Conservation (phyloP, 2,329 filamentous ascomycete genomes). For the Trichothecium sympodiale region DNA sequence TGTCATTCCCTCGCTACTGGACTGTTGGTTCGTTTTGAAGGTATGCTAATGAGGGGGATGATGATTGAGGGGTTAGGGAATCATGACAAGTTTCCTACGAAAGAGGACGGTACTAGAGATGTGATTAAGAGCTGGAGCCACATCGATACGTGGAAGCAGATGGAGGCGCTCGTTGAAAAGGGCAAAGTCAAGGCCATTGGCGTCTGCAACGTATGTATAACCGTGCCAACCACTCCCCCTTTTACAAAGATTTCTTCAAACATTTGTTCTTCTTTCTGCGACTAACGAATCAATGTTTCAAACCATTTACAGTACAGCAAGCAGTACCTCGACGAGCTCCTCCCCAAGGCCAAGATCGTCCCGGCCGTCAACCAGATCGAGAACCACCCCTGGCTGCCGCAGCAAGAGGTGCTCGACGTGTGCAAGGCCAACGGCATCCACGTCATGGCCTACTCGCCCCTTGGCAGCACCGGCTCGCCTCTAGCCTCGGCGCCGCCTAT, state of each 20-base stretch:
- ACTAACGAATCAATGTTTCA: no score
- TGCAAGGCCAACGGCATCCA: constrained; percentile 59
- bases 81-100: constrained; percentile 64
- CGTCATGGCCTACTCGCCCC: constrained; percentile 61
- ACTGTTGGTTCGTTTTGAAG: no score
- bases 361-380: constrained; percentile 65
- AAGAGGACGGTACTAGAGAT: constrained; percentile 62
- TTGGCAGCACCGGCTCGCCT: constrained; percentile 53
- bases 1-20: no score
- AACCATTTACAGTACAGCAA: constrained; percentile 43
- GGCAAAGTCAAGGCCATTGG: constrained; percentile 46
- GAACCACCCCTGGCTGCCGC: constrained; percentile 60
- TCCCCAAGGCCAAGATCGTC: constrained; percentile 38
- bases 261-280: no score
- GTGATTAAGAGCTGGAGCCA: constrained; percentile 59
- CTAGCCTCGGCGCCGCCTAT: constrained; percentile 52
- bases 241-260: no score
- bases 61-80: constrained; percentile 33
- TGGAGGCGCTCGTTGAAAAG: constrained; percentile 53
- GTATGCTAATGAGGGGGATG: background rate
- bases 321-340: constrained; percentile 43
- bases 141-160: constrained; percentile 65
- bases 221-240: background rate
- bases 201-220: constrained; percentile 38
- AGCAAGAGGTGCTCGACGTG: constrained; percentile 60